Evolutionary conservation across 2,329 filamentous ascomycete species (phyloP).

Genomic region (Aspergillus tanneri): DNA sequence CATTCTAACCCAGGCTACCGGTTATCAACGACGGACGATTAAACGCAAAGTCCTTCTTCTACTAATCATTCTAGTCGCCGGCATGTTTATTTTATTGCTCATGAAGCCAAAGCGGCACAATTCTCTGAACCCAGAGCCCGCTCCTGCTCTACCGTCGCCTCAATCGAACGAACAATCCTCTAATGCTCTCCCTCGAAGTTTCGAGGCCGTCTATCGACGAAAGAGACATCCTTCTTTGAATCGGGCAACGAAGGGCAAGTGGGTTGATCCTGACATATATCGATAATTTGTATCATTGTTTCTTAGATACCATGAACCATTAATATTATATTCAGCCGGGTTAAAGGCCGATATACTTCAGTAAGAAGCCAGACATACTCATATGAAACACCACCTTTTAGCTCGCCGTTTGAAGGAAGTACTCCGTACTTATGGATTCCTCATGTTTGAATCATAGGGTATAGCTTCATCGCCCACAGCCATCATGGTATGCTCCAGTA

Average conservation of each 20-base stretch:
- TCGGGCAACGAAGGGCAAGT: slow-evolving; percentile 29
- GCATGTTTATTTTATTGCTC: slow-evolving; percentile 78
- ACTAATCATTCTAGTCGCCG: slow-evolving; percentile 78
- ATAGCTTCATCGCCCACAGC: too few species aligned
- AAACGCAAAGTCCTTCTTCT: slow-evolving; percentile 92
- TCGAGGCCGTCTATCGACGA: slow-evolving; percentile 23
- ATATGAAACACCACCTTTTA: too few species aligned
- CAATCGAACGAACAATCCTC: slow-evolving; percentile 24
- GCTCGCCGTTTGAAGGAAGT: too few species aligned
- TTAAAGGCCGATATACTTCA: neutral
- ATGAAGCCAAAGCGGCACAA: slow-evolving; percentile 67
- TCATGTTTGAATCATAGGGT: too few species aligned
- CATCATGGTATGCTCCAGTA: too few species aligned
- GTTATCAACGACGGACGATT: slow-evolving; percentile 82
- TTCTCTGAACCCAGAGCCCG: slow-evolving; percentile 18
- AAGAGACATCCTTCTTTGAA: slow-evolving; percentile 24
- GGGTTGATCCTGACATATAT: slow-evolving; percentile 38
- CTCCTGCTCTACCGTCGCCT: slow-evolving; percentile 14
- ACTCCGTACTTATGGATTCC: too few species aligned
- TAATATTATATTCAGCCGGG: slow-evolving; percentile 36
- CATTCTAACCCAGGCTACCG: slow-evolving; percentile 57
- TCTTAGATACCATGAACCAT: slow-evolving; percentile 24
- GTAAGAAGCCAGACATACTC: too few species aligned
- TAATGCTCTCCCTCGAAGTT: slow-evolving; percentile 18
- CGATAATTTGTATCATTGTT: slow-evolving; percentile 23